Base-by-base conservation (phyloP, 371 early-diverging fungal genomes). In the Chytridium lagenaria region DNA sequence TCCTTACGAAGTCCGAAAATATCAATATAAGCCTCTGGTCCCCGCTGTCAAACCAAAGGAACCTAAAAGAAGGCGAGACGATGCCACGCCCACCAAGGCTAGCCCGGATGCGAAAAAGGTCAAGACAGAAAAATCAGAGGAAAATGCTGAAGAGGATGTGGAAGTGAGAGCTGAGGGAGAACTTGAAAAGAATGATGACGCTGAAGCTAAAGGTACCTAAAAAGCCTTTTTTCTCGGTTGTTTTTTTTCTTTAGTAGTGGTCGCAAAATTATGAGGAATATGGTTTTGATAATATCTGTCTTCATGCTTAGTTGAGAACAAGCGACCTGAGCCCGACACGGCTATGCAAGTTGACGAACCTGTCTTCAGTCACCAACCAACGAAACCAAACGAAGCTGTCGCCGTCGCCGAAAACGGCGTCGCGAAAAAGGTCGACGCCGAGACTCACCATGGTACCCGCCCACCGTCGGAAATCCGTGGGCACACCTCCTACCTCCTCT, bases 1-100 rank as follows among this genome's bases (percentile, higher is more conserved):
- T 22, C 83, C 85, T 59, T 88, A 93, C 70, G 87, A 88, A 12
- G 69, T 83, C 0, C 70, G 80, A 34, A 80, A 77, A 23, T 30
- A 55, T 26, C 30, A 55, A 10, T 55, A 26, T 26, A 30, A 19
- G 26, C 57, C 57, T 19, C 26, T 55, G 23, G 49, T 49, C 49
- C 10, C 10, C 10, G 15, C 49, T 22, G 49, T n/a, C n/a, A n/a
- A n/a, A n/a, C n/a, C n/a, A n/a, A n/a, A n/a, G n/a, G n/a, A n/a
- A n/a, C n/a, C n/a, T n/a, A n/a, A 19, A 7, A 44, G 19, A 44
- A 12, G 44, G 44, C 44, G 12, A 7, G 7, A 7, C 44, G 7
- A 44, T 12, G 44, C 44, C 44, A 44, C 7, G 44, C 12, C 44
- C 44, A 19, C 44, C 7, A 44, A 44, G 44, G 19, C n/a, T n/a